Evolutionary conservation across 108 stramenopile species (phyloP), one percentile per base, ranked within the genome.

Genomic region (Cyclotella distinguenda): DNA sequence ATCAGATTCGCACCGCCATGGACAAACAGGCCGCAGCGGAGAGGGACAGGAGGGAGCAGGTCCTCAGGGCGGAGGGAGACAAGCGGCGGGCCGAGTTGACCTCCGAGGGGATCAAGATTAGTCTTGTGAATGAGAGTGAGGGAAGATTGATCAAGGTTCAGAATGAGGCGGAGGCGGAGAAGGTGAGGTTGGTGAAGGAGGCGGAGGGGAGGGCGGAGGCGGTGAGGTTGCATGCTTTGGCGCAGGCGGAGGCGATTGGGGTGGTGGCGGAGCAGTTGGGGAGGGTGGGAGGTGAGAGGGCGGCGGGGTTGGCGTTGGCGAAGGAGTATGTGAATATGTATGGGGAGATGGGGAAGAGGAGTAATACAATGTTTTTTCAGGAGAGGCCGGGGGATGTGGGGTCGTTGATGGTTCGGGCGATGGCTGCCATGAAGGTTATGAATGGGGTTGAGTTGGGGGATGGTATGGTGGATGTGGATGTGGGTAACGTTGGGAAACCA

Each of bases 1-100:
- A 87, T 47, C 86, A 94, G 64, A 97, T 98, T 68, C 90, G 93
- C 21, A 74, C 95, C 61, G 95, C 96, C 70, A 97, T 98, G 96
- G 97, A 98, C 84, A 97, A 97, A 59, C 97, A 98, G 68, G 97
- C 96, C 1, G 97, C 96, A 6, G 97, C 97, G 1, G 97, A 98
- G 77, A 83, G 97, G 10, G 87, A 79, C 59, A 72, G 96, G 31
- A 83, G 97, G 70, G 95, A 98, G 76, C 91, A 95, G 39, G 97
- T 98, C 2, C 72, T 98, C 48, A 77, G 94, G 43, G 97, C 96
- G 3, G 96, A 97, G 82, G 97, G 96, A 54, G 90, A 91, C 66
- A 98, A 98, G 64, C 88, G 87, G 63, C 55, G 88, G 1, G 93
- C 89, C 12, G 89, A 94, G 53, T 74, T 98, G 53, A 83, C 94